phyloP scores from a whole-genome alignment of 2,329 filamentous ascomycete genomes.

The Pseudogymnoascus sp. region DNA sequence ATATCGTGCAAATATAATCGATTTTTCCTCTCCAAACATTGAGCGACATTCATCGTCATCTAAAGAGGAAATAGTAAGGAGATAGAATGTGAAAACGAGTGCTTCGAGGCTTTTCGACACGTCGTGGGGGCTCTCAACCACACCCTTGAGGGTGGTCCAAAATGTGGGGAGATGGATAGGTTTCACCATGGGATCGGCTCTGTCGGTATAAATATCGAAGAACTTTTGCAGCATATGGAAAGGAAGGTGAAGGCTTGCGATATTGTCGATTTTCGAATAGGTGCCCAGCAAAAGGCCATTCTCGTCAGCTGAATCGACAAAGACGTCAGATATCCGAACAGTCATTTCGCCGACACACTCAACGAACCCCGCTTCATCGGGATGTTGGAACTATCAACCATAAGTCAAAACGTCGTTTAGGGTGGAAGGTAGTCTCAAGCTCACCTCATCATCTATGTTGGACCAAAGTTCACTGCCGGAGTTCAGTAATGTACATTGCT shows the following conservation, averaged over 20 bases:
- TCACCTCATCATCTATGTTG: conserved; percentile 26
- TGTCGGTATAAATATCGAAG: conserved; percentile 60
- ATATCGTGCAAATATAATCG: conserved; percentile 9
- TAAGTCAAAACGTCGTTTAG: conserved; percentile 7
- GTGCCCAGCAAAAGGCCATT: conserved; percentile 11
- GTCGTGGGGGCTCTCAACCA: background rate
- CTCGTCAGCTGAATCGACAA: conserved; percentile 10
- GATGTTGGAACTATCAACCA: conserved; percentile 16
- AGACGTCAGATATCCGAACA: background rate
- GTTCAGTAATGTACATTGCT: background rate
- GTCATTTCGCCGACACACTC: conserved; percentile 12
- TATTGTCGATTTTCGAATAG: background rate
- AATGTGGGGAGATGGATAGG: conserved; percentile 54
- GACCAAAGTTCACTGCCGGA: conserved; percentile 22
- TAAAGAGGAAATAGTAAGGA: conserved; percentile 8
- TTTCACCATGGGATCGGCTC: conserved; percentile 59
- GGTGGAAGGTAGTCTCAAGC: background rate
- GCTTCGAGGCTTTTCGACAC: conserved; percentile 12
- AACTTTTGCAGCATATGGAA: conserved; percentile 32
- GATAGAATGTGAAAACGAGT: conserved; percentile 13
- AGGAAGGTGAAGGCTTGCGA: conserved; percentile 8
- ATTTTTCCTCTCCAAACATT: conserved; percentile 12
- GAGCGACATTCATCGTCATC: conserved; percentile 11
- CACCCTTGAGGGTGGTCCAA: conserved; percentile 4
- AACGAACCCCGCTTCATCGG: conserved; percentile 12